phyloP scores from a whole-genome alignment of 2,329 filamentous ascomycete genomes.

The Thielaviopsis ethacetica region DNA sequence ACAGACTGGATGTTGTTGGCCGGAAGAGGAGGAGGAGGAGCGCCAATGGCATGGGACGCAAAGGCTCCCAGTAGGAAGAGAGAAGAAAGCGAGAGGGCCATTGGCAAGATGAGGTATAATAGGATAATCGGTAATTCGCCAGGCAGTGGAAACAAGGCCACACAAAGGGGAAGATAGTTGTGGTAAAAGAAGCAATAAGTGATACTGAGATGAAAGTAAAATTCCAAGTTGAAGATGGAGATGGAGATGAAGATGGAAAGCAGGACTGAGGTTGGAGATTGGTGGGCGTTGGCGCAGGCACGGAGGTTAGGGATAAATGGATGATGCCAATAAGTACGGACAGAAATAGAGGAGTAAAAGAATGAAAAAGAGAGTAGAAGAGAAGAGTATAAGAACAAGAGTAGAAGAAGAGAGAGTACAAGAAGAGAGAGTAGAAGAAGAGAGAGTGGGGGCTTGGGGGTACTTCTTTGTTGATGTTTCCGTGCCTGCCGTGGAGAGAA shows the following conservation, averaged over 20 bases:
- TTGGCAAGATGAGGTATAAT: neutral
- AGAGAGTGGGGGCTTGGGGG: neutral
- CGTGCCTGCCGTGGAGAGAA: neutral
- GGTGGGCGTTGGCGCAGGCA: neutral
- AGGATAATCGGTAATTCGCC: neutral
- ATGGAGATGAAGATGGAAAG: neutral
- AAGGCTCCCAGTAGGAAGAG: slow-evolving; percentile 4
- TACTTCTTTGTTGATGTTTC: neutral
- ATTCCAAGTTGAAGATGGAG: neutral
- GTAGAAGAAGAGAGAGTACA: neutral
- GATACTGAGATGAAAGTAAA: neutral
- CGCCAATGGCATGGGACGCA: neutral
- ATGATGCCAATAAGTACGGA: neutral
- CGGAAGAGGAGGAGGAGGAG: neutral
- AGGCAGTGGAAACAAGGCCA: neutral
- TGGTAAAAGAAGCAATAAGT: neutral
- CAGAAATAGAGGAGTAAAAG: neutral
- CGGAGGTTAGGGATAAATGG: neutral
- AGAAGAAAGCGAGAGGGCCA: slow-evolving; percentile 1
- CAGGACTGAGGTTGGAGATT: neutral
- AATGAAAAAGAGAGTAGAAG: neutral
- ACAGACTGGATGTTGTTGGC: neutral
- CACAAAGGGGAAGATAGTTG: neutral
- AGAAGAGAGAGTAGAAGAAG: too few relatives aligned
- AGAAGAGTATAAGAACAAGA: too few relatives aligned